Evolutionary conservation across 2,329 filamentous ascomycete species (phyloP), one percentile per base, ranked within the genome.

Genomic region (Cadophora luteo-olivacea): DNA sequence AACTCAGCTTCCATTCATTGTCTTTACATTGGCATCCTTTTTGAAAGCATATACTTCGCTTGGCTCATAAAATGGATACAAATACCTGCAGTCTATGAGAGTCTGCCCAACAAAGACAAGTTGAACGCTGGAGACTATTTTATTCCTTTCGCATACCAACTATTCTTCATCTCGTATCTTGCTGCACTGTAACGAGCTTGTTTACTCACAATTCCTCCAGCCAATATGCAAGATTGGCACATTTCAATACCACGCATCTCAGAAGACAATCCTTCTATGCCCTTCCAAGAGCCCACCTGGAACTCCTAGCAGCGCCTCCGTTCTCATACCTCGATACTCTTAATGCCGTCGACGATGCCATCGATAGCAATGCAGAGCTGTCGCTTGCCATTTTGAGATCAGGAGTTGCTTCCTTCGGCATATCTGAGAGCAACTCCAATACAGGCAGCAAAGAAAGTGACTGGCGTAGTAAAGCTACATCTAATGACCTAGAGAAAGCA

Each of bases 211-310:
- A n/a, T 38, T 32, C 33, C 51, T 67, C 22, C 74, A 97, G 93
- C 65, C 92, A 94, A 80, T 97, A 97, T 79, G 90, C 92, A 72
- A 91, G 90, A 75, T 87, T 89, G 29, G 92, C 94, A 5, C 95
- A 98, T 79, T 92, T 92, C 82, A 97, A 97, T 80, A 91, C 92
- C 72, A 98, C 95, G 4, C 95, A 98, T 79, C 86, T 94, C 22
- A 91, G 96, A 25, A 90, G 97, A 33, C 94, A 96, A 79, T 91
- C 93, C 16, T 97, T 99, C 81, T 99, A 98, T 79, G 92, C 94
- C 9, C 85, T 99, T 6, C 93, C 95, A 0, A 89, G 91, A 68
- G 83, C 86, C 1, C 94, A 99, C 78, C 96, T 93, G 89, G 87
- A 92, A 76, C 86, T 97, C 77, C 87, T 99, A 0, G 90, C 93